These are phyloP conservation scores for Aspergillus cristatus DNA, from an alignment of 495 filamentous ascomycete species.

Conservation along the genomic window DNA sequence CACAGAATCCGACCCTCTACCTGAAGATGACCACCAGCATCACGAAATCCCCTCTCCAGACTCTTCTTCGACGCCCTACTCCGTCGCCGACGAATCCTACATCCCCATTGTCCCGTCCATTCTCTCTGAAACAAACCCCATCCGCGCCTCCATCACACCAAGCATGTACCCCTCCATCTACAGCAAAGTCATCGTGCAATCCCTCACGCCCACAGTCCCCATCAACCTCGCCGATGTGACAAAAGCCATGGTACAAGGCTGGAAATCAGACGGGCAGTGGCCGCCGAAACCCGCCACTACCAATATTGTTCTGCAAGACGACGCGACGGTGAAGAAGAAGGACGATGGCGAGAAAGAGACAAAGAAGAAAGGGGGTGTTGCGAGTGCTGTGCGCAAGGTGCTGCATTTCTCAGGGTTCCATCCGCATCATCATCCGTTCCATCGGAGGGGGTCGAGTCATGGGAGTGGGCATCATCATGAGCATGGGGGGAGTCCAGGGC, in stretches of 20 bases:
- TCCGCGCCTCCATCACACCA: constrained; percentile 65
- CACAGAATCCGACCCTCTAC: constrained; percentile 19
- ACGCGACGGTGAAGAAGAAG: constrained; percentile 17
- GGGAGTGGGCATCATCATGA: too few relatives aligned
- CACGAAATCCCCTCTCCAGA: constrained; percentile 11
- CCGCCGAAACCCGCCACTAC: constrained; percentile 53
- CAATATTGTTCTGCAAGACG: constrained; percentile 25
- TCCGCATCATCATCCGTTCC: constrained; percentile 31
- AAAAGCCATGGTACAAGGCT: constrained; percentile 76
- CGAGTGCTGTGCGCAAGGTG: constrained; percentile 36
- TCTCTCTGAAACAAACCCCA: constrained; percentile 55
- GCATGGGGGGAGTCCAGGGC: too few relatives aligned
- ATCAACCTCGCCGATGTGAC: constrained; percentile 78
- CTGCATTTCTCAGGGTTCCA: constrained; percentile 28
- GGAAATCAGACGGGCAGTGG: constrained; percentile 94
- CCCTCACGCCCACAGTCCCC: constrained; percentile 69
- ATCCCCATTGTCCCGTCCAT: constrained; percentile 57
- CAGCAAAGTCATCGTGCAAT: constrained; percentile 71
- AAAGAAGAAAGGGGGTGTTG: constrained; percentile 29
- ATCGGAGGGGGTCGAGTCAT: constrained; percentile 26
- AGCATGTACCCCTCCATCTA: constrained; percentile 75
- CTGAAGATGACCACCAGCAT: constrained; percentile 2
- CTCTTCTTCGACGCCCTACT: constrained; percentile 6
- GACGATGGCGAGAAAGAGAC: constrained; percentile 9
- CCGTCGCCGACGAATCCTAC: constrained; percentile 29